phyloP scores from a whole-genome alignment of 2,329 filamentous ascomycete genomes.

The Aspergillus melleus region DNA sequence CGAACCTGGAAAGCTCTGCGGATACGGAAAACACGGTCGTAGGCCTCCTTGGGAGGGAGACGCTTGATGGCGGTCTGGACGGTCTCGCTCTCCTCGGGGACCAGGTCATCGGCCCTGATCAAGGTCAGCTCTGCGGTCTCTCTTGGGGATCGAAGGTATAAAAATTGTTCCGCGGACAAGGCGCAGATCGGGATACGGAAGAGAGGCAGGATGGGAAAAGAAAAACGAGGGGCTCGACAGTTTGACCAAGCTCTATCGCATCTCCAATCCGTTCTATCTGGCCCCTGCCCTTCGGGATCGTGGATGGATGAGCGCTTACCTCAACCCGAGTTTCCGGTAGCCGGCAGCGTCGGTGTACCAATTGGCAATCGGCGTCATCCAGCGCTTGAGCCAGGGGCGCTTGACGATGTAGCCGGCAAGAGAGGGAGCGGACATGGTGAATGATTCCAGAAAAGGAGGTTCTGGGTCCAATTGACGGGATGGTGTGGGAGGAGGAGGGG shows the following conservation, averaged over 20 bases:
- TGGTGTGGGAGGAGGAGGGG: conserved; percentile 26
- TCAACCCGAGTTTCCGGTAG: conserved; percentile 89
- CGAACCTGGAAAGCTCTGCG: conserved; percentile 87
- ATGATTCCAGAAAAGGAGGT: conserved; percentile 22
- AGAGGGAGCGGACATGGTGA: conserved; percentile 68
- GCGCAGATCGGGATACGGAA: conserved; percentile 8
- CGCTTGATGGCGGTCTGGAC: conserved; percentile 89
- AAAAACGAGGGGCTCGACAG: neutral
- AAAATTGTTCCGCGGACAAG: conserved; percentile 9
- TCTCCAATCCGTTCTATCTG: conserved; percentile 5
- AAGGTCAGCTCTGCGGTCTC: conserved; percentile 11
- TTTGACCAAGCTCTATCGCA: conserved; percentile 1
- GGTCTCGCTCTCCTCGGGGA: conserved; percentile 85
- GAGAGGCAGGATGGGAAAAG: neutral
- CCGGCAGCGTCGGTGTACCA: conserved; percentile 90
- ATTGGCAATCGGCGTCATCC: conserved; percentile 77
- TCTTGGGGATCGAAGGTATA: conserved; percentile 2
- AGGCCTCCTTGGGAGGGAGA: conserved; percentile 83
- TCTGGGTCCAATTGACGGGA: conserved; percentile 30
- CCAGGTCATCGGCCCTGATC: conserved; percentile 84
- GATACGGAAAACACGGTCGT: conserved; percentile 97
- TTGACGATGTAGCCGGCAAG: conserved; percentile 75
- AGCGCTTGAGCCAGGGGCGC: conserved; percentile 80
- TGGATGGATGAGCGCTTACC: conserved; percentile 55
- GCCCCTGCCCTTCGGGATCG: conserved; percentile 11